Percentiles rank a stretch among this genome's conserved stretches.
These are phyloP conservation scores for Acacia melanoxylon DNA, from an alignment of 306 rosid genomes.

Conservation along the genomic window DNA sequence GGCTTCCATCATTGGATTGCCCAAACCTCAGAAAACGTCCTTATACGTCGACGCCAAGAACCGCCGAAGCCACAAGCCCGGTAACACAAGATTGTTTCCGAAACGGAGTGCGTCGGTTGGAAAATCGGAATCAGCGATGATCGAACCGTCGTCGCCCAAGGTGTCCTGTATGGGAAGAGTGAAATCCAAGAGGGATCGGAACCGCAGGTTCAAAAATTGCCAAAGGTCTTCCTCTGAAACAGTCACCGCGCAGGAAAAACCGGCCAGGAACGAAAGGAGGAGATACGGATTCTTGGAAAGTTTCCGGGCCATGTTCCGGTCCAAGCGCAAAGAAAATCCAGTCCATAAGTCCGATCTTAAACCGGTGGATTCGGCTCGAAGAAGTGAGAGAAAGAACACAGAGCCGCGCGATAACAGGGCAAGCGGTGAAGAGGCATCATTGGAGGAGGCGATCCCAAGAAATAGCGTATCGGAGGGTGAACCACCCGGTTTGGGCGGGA, in stretches of 20 bases:
- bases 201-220: slow-evolving; percentile 47
- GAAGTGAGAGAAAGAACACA: neutral
- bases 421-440: slow-evolving; percentile 41
- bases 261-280: slow-evolving; percentile 27
- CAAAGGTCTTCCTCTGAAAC: slow-evolving; percentile 21
- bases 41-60: slow-evolving; percentile 64
- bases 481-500: slow-evolving; percentile 70
- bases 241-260: slow-evolving; percentile 27
- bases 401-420: neutral
- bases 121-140: slow-evolving; percentile 53
- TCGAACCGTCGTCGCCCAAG: slow-evolving; percentile 93
- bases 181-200: slow-evolving; percentile 81
- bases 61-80: slow-evolving; percentile 55
- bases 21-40: slow-evolving; percentile 80
- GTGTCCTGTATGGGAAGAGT: slow-evolving; percentile 94
- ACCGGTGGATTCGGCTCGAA: slow-evolving; percentile 18
- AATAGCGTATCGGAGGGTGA: slow-evolving; percentile 66
- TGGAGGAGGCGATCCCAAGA: slow-evolving; percentile 52
- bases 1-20: slow-evolving; percentile 78
- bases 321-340: slow-evolving; percentile 40
- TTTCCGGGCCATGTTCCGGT: slow-evolving; percentile 56
- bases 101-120: slow-evolving; percentile 62
- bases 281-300: slow-evolving; percentile 59
- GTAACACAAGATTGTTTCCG: slow-evolving; percentile 58
- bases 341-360: slow-evolving; percentile 14